These are phyloP conservation scores for Selenicereus undatus DNA, from an alignment of 148 eudicot genomes.

Conservation along the genomic window DNA sequence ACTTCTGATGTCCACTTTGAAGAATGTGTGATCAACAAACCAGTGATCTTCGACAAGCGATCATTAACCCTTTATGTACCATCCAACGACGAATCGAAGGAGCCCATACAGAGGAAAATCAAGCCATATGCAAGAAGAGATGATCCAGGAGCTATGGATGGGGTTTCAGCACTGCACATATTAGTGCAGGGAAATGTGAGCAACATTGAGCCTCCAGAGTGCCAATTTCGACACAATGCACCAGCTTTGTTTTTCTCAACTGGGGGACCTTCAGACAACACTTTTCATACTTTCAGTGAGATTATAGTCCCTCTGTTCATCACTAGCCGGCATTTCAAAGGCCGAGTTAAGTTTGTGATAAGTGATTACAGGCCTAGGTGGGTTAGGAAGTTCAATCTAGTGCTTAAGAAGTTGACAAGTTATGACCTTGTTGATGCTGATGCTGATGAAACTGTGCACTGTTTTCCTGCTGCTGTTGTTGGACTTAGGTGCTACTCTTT, in stretches of 20 bases:
- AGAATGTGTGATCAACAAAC: constrained; percentile 17
- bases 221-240: constrained; percentile 42
- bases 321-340: constrained; percentile 25
- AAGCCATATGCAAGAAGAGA: constrained; percentile 24
- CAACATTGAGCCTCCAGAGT: constrained; percentile 32
- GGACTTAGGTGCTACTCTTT: constrained; percentile 25
- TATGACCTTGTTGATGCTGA: constrained; percentile 21
- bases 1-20: not conserved
- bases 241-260: constrained; percentile 50
- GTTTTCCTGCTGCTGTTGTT: constrained; percentile 36
- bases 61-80: constrained; percentile 8
- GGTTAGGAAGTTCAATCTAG: constrained; percentile 22
- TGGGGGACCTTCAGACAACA: constrained; percentile 24
- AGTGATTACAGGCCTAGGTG: constrained; percentile 24
- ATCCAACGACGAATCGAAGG: not conserved
- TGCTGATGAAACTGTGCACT: constrained; percentile 21
- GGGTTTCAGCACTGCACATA: constrained; percentile 10
- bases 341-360: constrained; percentile 25
- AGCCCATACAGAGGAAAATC: not conserved
- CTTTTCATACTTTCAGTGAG: constrained; percentile 32
- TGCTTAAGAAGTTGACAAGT: constrained; percentile 20
- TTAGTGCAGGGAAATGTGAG: not conserved
- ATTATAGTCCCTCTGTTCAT: constrained; percentile 31
- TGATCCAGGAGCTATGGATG: constrained; percentile 4
- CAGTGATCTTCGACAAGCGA: constrained; percentile 18